A percentile compares a stretch with the other conserved stretches of the same genome.
These are phyloP conservation scores for Datura wrightii DNA, from an alignment of 257 asterid genomes.

Conservation along the genomic window DNA sequence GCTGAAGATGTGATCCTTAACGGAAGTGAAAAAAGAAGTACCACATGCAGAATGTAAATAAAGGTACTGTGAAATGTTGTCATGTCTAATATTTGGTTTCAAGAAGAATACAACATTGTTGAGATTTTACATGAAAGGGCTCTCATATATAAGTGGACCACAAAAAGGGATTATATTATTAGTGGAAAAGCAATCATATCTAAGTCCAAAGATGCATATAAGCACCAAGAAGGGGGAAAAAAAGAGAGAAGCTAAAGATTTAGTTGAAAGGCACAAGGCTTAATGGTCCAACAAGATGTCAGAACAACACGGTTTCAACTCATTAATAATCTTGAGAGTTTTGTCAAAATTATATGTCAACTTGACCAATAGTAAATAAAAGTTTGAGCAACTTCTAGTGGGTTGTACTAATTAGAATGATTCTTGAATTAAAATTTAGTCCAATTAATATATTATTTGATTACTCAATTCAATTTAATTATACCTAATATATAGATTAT, in stretches of 20 bases:
- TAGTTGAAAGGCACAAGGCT: neutral
- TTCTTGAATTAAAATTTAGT: too few species aligned
- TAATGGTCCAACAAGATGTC: neutral
- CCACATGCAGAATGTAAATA: conserved; percentile 39
- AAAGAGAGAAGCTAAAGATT: neutral
- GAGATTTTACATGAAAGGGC: neutral
- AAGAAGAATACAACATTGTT: neutral
- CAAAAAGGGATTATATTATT: neutral
- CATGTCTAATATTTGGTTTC: conserved; percentile 41
- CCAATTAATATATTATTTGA: too few species aligned
- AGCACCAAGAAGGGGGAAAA: too few species aligned
- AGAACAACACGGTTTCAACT: conserved; percentile 5
- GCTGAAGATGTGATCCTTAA: conserved; percentile 48
- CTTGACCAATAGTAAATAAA: neutral
- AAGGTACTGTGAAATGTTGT: conserved; percentile 31
- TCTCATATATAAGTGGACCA: neutral
- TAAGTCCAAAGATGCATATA: neutral
- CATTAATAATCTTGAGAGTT: neutral
- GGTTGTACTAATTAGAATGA: too few species aligned
- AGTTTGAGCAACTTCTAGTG: neutral
- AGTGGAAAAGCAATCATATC: neutral
- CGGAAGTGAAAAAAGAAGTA: conserved; percentile 41
- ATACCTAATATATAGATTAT: too few species aligned
- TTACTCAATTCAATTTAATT: too few species aligned
- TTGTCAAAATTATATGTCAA: neutral